Evolutionary conservation across 495 filamentous ascomycete genomes (phyloP), one percentile per base, ranked within the genome.

Genomic region (Pyrenula aspistea): DNA sequence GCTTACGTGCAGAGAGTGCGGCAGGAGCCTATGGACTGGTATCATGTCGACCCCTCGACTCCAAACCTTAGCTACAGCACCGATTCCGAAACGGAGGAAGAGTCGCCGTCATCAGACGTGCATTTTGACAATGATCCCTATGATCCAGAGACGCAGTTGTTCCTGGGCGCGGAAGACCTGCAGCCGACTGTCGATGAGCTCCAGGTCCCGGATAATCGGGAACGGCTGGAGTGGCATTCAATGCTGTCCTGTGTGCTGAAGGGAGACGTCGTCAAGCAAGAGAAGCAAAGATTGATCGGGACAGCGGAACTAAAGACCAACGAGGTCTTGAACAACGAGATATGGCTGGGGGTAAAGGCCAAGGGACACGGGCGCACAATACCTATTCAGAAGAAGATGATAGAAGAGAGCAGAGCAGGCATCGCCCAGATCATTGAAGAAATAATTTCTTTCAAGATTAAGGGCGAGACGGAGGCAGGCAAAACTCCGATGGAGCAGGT

Each of bases 201-300:
- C 31, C 86, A 85, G 72, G 86, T 94, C 60, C 86, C 88, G 0
- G 83, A 82, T 60, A 97, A 93, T 64, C 81, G 93, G 54, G 93
- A 97, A 68, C 77, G 93, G 42, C 73, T 98, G 24, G 94, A 98
- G 70, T 98, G 93, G 93, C 92, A 98, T 71, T 86, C 88, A 2
- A 98, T 98, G 93, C 74, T 98, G 47, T 89, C 91, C 24, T 91
- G 89, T 1, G 93, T 98, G 2, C 71, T 98, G 60, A 97, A 91
- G 36, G 93, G 93, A 54, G 93, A 98, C 68, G 94, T 98, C 11
- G 92, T 98, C 22, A 87, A 88, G 60, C 93, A 98, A 68, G 93
- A 98, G 73, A 98, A 97, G 73, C 93, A 95, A 65, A 82, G 93
- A 25, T 71, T 98, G 61, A 89, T 92, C 62, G 93, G 91, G 19